phyloP scores from a whole-genome alignment of 73 alveolate genomes.

The Paramecium tetraurelia region DNA sequence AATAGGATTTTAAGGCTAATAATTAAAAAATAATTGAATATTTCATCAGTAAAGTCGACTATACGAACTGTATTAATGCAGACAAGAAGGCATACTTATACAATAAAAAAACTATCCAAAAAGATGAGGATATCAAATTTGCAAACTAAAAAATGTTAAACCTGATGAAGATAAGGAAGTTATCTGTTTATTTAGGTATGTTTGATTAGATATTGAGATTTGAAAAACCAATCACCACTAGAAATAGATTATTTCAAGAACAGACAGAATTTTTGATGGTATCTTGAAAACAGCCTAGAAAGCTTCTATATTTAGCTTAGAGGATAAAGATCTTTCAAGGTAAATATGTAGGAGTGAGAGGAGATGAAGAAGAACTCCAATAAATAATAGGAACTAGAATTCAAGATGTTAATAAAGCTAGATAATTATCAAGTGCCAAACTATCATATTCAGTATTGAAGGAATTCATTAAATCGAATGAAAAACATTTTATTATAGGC shows the following conservation, averaged over 20 bases:
- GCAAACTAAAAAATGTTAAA: not conserved
- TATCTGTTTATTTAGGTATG: not conserved
- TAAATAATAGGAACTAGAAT: not conserved
- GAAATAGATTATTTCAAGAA: constrained; percentile 50
- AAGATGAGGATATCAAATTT: not conserved
- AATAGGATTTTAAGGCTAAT: not conserved
- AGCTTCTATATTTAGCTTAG: not conserved
- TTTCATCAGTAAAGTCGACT: constrained; percentile 28
- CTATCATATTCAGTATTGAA: not conserved
- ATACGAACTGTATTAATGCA: constrained; percentile 31
- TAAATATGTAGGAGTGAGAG: not conserved
- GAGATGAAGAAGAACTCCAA: not conserved
- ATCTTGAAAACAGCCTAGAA: not conserved
- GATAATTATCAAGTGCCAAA: not conserved
- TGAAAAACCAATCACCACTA: constrained; percentile 44
- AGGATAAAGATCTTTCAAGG: not conserved
- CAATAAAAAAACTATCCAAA: not conserved
- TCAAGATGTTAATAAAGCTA: not conserved
- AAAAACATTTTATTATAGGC: constrained; percentile 71
- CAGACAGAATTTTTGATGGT: constrained; percentile 25
- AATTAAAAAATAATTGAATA: not conserved
- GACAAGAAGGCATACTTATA: not conserved
- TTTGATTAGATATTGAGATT: constrained; percentile 33
- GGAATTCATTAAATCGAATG: constrained; percentile 39
- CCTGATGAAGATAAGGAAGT: not conserved